Conservation (phyloP, 257 asterid genomes). For the Solanum sitiens region DNA sequence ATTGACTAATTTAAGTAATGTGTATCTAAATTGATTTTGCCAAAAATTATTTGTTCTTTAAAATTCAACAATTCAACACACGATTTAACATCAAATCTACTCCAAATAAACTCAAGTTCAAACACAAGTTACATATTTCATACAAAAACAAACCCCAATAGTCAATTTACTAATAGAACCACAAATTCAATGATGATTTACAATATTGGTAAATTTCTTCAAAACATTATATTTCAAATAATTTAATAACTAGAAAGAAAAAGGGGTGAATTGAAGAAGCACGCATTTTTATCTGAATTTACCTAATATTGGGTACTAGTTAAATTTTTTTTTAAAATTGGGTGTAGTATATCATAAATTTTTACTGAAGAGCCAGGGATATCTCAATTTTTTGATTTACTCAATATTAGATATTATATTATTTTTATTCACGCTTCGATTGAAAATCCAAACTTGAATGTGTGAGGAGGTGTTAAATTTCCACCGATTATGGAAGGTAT, state of each 20-base stretch:
- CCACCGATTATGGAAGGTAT: not conserved
- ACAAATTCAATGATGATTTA: not conserved
- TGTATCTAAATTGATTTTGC: not conserved
- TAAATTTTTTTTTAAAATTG: not conserved
- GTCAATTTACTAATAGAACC: too few species aligned
- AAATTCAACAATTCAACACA: not conserved
- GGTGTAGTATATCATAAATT: not conserved
- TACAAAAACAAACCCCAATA: not conserved
- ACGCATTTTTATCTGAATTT: not conserved
- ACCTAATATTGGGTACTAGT: not conserved
- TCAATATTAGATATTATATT: not conserved
- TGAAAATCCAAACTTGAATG: not conserved
- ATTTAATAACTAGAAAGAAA: not conserved
- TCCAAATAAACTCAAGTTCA: too few species aligned
- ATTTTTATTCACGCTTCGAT: not conserved
- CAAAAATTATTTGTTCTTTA: too few species aligned
- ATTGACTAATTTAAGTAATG: not conserved
- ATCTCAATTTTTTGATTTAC: not conserved
- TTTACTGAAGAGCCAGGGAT: not conserved
- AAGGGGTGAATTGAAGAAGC: not conserved
- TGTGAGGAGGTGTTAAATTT: not conserved
- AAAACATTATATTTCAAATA: not conserved
- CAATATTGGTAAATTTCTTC: not conserved
- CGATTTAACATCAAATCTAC: not conserved
- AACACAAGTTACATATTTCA: too few species aligned